Base-by-base conservation (phyloP, 371 early-diverging fungal species). In the Ordospora pajunii region DNA sequence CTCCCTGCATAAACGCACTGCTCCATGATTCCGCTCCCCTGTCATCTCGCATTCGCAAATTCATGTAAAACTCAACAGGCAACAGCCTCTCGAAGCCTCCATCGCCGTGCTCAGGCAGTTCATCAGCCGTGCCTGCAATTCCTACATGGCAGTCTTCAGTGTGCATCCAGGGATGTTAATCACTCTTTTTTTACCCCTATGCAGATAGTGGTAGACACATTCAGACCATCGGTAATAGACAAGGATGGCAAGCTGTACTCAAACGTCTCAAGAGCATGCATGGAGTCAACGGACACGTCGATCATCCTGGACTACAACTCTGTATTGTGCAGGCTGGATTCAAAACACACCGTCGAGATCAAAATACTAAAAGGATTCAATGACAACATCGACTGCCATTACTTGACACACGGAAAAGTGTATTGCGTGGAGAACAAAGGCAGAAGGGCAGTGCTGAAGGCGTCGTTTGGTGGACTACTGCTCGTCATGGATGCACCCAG, bases 171-270 rank as follows among this genome's bases (percentile, higher is more conserved):
- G 58, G 58, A 12, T 37, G 8, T 58, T 58, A 27, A 58, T 1
- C 58, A 58, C n/a, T 19, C 37, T 58, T 58, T 58, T 58, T 25
- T 25, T 46, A 64, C 74, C 45, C 17, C 40, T 12, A 73, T 73
- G 74, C 48, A 66, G 22, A 43, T 65, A 0, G 42, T 73, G 45
- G 66, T 53, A n/a, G 66, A 73, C 37, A 73, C 37, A 64, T 66
- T 53, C 37, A 64, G 49, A 42, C 49, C 66, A 0, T 7, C 42
- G 11, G 65, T 22, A 9, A 73, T 73, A 37, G 74, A 73, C 42
- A 65, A 27, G 40, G 51, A 65, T n/a, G 74, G 74, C 1, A 73
- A 73, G 45, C 45, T 73, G 21, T 73, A 73, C 53, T 11, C 64
- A 32, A 73, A 73, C 23, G 74, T 73, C 32, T 66, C 67, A 17